These are phyloP conservation scores for Aspergillus clavatus DNA, from an alignment of 2,329 filamentous ascomycete genomes.

Conservation along the genomic window DNA sequence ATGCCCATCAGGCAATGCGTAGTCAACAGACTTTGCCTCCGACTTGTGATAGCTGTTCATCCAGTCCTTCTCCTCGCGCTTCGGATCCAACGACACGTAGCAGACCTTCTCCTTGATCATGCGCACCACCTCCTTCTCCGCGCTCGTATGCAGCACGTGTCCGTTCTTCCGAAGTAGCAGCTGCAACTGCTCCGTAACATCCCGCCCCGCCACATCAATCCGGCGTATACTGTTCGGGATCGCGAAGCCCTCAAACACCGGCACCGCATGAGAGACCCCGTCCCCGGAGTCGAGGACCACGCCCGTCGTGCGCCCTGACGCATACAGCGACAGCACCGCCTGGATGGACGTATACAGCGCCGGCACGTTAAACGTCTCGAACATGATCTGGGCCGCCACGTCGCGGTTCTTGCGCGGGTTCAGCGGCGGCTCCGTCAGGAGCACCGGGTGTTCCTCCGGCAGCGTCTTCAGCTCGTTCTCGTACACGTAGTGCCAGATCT, in stretches of 20 bases:
- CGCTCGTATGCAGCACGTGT: slow-evolving; percentile 93
- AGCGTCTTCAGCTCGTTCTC: slow-evolving; percentile 92
- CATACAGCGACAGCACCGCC: slow-evolving; percentile 91
- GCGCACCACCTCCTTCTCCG: slow-evolving; percentile 97
- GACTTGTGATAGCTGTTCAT: slow-evolving; percentile 64
- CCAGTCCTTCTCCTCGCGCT: slow-evolving; percentile 97
- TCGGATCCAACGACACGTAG: slow-evolving; percentile 86
- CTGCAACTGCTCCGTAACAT: slow-evolving; percentile 95
- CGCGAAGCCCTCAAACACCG: slow-evolving; percentile 95
- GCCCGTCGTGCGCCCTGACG: slow-evolving; percentile 90
- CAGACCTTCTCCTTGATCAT: slow-evolving; percentile 93
- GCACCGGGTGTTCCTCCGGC: slow-evolving; percentile 97
- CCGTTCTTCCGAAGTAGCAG: slow-evolving; percentile 84
- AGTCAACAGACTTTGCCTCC: slow-evolving; percentile 77
- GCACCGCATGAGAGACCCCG: slow-evolving; percentile 93
- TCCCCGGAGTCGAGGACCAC: slow-evolving; percentile 94
- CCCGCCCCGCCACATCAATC: slow-evolving; percentile 92
- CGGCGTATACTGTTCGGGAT: slow-evolving; percentile 92
- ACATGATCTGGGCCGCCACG: slow-evolving; percentile 92
- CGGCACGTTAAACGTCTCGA: slow-evolving; percentile 98
- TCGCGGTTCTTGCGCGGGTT: slow-evolving; percentile 96
- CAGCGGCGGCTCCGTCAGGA: slow-evolving; percentile 90
- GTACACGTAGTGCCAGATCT: slow-evolving; percentile 98
- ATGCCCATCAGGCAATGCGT: slow-evolving; percentile 85
- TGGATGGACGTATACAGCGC: slow-evolving; percentile 96